Evolutionary conservation across 148 eudicot species (phyloP), one percentile per base, ranked within the genome.

Genomic region (Linanthus parryae): DNA sequence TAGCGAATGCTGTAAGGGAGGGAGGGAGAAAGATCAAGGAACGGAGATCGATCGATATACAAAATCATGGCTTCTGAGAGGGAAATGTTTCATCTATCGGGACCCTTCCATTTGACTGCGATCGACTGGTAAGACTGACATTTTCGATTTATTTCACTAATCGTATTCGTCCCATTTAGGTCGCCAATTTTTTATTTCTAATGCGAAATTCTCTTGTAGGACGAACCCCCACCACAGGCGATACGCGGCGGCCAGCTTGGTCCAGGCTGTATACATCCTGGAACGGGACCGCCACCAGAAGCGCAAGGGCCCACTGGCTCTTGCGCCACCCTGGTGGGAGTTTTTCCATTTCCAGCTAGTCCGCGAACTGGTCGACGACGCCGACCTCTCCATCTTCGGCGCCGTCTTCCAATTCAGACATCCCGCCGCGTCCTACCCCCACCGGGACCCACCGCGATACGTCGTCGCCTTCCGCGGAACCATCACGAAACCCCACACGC

Each of bases 291-390:
- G 88, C 22, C 80, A 76, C 48, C 55, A 68, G 29, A 62, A 73
- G 0, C 73, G 95, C 22, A 48, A 52, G 3, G 80, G 67, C n/a
- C 61, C 47, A 33, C 74, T 66, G 33, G 78, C 92, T 21, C 61
- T 75, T 29, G 97, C 95, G 17, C 82, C 89, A 43, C 62, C 66
- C 1, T 90, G 95, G 97, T 85, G 95, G 95, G 63, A 72, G 13
- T 73, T 41, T 34, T 84, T 84, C 65, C 63, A 76, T 41, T 83
- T 78, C 52, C 63, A 70, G 25, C n/a, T 75, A 49, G n/a, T 58
- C 26, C 66, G 67, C 29, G 46, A 51, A 20, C 62, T 83, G 14
- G 73, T 64, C 0, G 88, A 83, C 26, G 49, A 75, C 15, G 69
- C 53, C 3, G 95, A 86, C 43, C 44, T 29, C 13, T 81, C 92